Base-by-base conservation (phyloP, 495 filamentous ascomycete genomes). In the Chaetomium fimeti region DNA sequence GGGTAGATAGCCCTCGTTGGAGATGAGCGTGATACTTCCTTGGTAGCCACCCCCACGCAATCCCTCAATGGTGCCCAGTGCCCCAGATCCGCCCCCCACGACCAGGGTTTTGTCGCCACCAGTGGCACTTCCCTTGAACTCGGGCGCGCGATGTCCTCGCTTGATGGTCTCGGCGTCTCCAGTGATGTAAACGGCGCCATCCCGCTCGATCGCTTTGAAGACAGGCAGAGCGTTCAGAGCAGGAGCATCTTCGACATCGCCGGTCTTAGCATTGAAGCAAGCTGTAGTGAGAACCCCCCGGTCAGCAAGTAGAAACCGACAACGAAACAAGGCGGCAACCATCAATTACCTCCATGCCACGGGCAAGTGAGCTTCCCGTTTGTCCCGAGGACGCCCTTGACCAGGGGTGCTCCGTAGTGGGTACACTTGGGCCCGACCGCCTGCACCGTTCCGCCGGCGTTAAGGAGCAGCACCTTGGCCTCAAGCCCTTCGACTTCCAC, bases 161-260 rank as follows among this genome's bases (percentile, higher is more conserved):
- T 93, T 96, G 75, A 98, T 90, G n/a, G 82, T 82, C 1, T 81
- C 80, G 74, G 95, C 88, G 7, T 92, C 89, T 27, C 87, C 92
- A 32, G 87, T 88, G 70, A 98, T 87, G 71, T 93, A 98, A 1
- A 96, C 87, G 0, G 81, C 88, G 57, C 88, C 91, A 69, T 92
- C 84, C 71, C 88, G 92, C 71, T 93, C 86, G 25, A 85, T 76
- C 28, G 96, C 72, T 40, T 91, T 88, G 77, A 94, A 98, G 48
- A 89, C 88, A 24, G 87, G 81, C 5, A 98, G 75, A 18, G 88
- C 83, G 68, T 97, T 91, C 7, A 95, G 81, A 2, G 91, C 94
- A 1, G 94, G 94, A 0, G 93, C 92, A 73, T 98, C 89, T 75
- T 98, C 94, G 53, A 98, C 89, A 65, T 97, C 93, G 32, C 94